Base-by-base conservation (phyloP, 129 eudicot species). In the Solidago caesia region DNA sequence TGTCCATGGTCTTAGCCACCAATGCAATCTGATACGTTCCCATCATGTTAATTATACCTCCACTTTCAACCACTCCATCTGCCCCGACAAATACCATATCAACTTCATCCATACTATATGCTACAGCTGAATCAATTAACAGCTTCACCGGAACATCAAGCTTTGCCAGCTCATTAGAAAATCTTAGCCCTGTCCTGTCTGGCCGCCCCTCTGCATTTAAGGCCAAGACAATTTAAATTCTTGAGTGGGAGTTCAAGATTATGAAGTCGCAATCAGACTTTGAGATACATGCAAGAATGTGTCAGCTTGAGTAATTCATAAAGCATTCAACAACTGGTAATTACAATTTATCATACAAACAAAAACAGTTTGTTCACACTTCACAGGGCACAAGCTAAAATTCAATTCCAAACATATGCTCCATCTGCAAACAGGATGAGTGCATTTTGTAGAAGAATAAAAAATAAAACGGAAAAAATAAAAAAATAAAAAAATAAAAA, bases 21-120 rank as follows among this genome's bases (percentile, higher is more conserved):
- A 94, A 70, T 0, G 97, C 96, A 75, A 91, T 88, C 82, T 94
- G 98, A 81, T 94, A 94, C 7, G 98, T 90, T 8, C 98, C 98
- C 98, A 94, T 94, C 98, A 94, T 94, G 82, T 94, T 94, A 58
- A 94, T 94, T 62, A 94, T 87, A 13, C 98, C 97, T 64, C 98
- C 98, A 70, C 97, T 94, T 77, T 94, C 98, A 39, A 94, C 98
- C 48, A 94, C 98, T 16, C 97, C 98, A 75, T 94, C 98, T 0
- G 98, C 98, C 68, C 98, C 98, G 14, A 94, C 98, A 74, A 94
- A 80, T 29, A 94, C 97, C 98, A 94, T 94, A 88, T 94, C 98
- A 55, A 94, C 86, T 72, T 94, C 98, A 81, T 94, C 97, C 98
- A 94, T 88, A 72, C 87, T 90, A 68, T 94, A 94, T 5, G 97